phyloP scores from a whole-genome alignment of 805 yeast genomes.

The Ogataea trehaloabstinens region DNA sequence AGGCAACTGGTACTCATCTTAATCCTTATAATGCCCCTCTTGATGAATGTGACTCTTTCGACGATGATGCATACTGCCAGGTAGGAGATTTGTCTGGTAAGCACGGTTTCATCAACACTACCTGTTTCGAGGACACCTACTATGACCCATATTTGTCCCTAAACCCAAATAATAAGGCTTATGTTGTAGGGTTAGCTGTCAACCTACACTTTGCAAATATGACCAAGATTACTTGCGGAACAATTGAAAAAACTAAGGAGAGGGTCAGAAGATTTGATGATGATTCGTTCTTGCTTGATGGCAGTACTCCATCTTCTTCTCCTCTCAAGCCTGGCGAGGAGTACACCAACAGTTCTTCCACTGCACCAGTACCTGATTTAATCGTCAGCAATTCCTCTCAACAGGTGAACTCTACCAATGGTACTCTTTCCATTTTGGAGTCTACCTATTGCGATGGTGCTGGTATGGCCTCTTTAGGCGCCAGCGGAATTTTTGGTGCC shows the following conservation, averaged over 20 bases:
- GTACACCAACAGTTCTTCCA: constrained; percentile 8
- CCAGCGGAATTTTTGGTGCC: constrained; percentile 20
- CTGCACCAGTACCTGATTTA: constrained; percentile 3
- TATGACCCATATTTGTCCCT: constrained; percentile 66
- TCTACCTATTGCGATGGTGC: constrained; percentile 24
- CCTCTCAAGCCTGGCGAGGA: constrained; percentile 1
- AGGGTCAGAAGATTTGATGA: constrained; percentile 25
- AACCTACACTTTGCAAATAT: constrained; percentile 55
- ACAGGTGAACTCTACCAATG: constrained; percentile 13
- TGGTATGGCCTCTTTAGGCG: constrained; percentile 11
- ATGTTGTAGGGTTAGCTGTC: constrained; percentile 56
- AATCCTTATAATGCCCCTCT: constrained; percentile 61
- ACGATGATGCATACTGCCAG: constrained; percentile 57
- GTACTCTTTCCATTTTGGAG: constrained; percentile 15
- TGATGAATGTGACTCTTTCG: constrained; percentile 46
- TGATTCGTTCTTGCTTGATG: constrained; percentile 15
- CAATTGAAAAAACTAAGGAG: constrained; percentile 39
- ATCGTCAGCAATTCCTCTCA: constrained; percentile 6
- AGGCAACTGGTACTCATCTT: constrained; percentile 54
- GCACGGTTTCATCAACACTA: constrained; percentile 69
- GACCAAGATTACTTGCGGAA: constrained; percentile 62
- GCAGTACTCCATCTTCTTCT: constrained; percentile 3
- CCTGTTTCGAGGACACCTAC: constrained; percentile 64
- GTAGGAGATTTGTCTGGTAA: constrained; percentile 78
- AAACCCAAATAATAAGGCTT: constrained; percentile 53